Conservation (phyloP, 192 early-diverging fungal genomes). For the Diversispora epigaea region DNA sequence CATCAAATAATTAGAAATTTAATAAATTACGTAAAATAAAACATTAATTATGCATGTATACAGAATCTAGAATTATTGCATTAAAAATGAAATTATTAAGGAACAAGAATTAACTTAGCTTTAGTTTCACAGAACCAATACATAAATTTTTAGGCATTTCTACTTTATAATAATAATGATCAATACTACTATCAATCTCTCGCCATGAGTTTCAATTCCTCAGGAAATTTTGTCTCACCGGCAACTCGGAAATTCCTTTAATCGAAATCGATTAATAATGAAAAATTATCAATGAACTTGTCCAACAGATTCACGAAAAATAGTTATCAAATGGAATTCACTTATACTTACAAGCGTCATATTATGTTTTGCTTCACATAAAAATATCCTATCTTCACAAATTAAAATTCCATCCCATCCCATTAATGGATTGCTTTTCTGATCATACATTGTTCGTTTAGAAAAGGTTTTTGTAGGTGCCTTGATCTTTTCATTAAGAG, state of each 20-base stretch:
- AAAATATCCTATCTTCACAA: conserved; percentile 9
- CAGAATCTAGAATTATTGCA: too few relatives aligned
- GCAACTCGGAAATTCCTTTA: conserved; percentile 22
- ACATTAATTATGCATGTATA: too few relatives aligned
- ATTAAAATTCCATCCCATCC: conserved; percentile 24
- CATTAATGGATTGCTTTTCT: not conserved
- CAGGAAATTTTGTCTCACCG: not conserved
- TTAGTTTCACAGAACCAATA: not conserved
- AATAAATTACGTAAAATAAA: too few relatives aligned
- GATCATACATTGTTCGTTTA: conserved; percentile 8
- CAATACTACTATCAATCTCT: conserved; percentile 23
- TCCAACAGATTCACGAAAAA: conserved; percentile 5
- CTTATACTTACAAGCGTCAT: conserved; percentile 26
- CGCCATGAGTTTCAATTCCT: not conserved
- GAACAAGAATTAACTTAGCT: not conserved
- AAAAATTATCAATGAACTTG: conserved; percentile 20
- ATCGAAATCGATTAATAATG: conserved; percentile 21
- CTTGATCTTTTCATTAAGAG: conserved; percentile 1
- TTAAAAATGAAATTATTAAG: too few relatives aligned
- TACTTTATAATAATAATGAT: not conserved
- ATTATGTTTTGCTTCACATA: conserved; percentile 20
- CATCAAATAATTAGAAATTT: too few relatives aligned
- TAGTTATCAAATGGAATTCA: not conserved
- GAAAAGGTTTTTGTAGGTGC: conserved; percentile 2
- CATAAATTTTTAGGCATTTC: conserved; percentile 10